Evolutionary conservation across 192 early-diverging fungal genomes (phyloP).

Genomic region (Coemansia sp.): DNA sequence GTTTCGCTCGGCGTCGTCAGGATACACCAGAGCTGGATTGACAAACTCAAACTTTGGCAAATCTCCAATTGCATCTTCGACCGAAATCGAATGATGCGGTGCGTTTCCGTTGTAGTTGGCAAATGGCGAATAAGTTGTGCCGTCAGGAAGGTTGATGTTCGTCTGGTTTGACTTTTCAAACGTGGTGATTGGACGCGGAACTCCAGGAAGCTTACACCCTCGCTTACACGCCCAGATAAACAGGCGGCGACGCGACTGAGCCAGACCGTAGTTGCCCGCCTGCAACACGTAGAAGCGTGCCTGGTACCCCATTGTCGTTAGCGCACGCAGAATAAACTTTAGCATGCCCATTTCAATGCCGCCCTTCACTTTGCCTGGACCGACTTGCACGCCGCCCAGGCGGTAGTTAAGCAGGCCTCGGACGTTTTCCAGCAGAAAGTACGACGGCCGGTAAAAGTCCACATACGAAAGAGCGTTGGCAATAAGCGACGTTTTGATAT

Average conservation of each 20-base stretch:
- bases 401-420: conserved; percentile 57
- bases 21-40: conserved; percentile 55
- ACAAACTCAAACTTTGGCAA: conserved; percentile 67
- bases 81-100: conserved; percentile 58
- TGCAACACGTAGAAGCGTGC: conserved; percentile 64
- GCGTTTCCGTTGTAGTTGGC: conserved; percentile 53
- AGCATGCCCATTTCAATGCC: conserved; percentile 64
- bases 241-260: conserved; percentile 65
- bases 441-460: conserved; percentile 66
- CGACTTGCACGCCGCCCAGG: conserved; percentile 61
- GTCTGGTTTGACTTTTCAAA: conserved; percentile 50
- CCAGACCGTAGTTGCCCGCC: conserved; percentile 62
- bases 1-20: conserved; percentile 19
- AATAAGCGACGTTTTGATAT: conserved; percentile 66
- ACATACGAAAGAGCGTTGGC: conserved; percentile 67
- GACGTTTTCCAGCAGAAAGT: conserved; percentile 73
- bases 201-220: conserved; percentile 56
- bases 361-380: conserved; percentile 51
- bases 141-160: conserved; percentile 50
- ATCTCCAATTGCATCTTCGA: conserved; percentile 67
- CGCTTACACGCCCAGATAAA: conserved; percentile 66
- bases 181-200: conserved; percentile 59
- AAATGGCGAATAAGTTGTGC: conserved; percentile 44
- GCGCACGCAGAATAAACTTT: conserved; percentile 64
- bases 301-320: conserved; percentile 70